Evolutionary conservation across 208 protist genomes (phyloP).

Genomic region (Lotmaria passim): DNA sequence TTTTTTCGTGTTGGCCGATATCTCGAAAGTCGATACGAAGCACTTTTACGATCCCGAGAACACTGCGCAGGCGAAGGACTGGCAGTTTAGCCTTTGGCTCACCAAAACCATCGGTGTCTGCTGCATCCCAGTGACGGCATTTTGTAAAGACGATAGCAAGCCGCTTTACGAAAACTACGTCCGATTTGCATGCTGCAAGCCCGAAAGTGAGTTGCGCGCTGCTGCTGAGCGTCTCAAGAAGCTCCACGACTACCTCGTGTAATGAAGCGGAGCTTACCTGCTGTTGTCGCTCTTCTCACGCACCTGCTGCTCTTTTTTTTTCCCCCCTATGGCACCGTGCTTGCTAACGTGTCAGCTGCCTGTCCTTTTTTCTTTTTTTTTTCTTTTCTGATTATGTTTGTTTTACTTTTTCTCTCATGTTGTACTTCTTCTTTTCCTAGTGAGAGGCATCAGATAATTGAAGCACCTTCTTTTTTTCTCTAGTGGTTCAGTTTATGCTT

Average conservation of each 20-base stretch:
- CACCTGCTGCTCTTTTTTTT: slow-evolving; percentile 12
- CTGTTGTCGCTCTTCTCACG: too few relatives aligned
- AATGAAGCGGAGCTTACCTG: not conserved
- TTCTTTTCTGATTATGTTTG: slow-evolving; percentile 13
- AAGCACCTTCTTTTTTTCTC: too few relatives aligned
- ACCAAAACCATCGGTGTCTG: slow-evolving; percentile 85
- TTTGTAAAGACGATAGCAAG: slow-evolving; percentile 62
- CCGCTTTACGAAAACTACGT: slow-evolving; percentile 71
- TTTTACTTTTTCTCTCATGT: not conserved
- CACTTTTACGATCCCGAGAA: slow-evolving; percentile 68
- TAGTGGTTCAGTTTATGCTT: too few relatives aligned
- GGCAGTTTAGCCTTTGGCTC: slow-evolving; percentile 90
- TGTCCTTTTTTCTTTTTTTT: too few relatives aligned
- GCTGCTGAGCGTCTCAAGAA: slow-evolving; percentile 60
- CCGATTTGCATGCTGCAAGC: slow-evolving; percentile 91
- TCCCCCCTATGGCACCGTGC: too few relatives aligned
- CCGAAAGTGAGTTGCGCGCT: slow-evolving; percentile 54
- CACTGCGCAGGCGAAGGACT: slow-evolving; percentile 66
- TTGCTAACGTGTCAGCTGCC: too few relatives aligned
- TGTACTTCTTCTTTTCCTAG: not conserved
- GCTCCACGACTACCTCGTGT: slow-evolving; percentile 42
- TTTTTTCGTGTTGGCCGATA: slow-evolving; percentile 92
- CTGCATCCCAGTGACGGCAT: slow-evolving; percentile 84
- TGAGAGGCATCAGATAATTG: too few relatives aligned
- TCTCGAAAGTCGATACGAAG: slow-evolving; percentile 64